Percentiles rank a stretch among this genome's conserved stretches.
These are phyloP conservation scores for Conidiobolus incongruus DNA, from an alignment of 371 early-diverging fungal genomes.

Conservation along the genomic window DNA sequence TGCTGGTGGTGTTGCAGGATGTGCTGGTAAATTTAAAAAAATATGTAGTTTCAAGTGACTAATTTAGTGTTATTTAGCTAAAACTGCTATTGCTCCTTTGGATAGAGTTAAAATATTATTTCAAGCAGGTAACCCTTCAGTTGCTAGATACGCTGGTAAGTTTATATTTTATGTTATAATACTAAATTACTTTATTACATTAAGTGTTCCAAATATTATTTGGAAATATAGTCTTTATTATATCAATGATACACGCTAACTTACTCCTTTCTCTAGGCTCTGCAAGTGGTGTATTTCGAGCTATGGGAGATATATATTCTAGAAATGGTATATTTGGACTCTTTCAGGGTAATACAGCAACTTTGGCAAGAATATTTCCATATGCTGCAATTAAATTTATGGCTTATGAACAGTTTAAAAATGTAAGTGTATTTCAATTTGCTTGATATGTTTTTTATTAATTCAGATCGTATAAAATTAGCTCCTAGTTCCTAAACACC, in stretches of 20 bases:
- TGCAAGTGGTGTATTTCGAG: slow-evolving; percentile 66
- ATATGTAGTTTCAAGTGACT: background rate
- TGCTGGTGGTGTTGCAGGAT: slow-evolving; percentile 50
- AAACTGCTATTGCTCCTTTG: slow-evolving; percentile 82
- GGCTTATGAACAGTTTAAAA: slow-evolving; percentile 71
- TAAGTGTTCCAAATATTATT: background rate
- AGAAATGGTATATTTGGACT: slow-evolving; percentile 54
- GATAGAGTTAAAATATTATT: slow-evolving; percentile 96
- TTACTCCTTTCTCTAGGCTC: slow-evolving; percentile 27
- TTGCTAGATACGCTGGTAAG: slow-evolving; percentile 58
- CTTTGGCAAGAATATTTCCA: slow-evolving; percentile 80
- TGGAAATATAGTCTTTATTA: background rate
- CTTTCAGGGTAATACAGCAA: slow-evolving; percentile 88
- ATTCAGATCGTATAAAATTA: no score
- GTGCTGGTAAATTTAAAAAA: slow-evolving; percentile 16
- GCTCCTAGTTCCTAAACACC: slow-evolving; percentile 43
- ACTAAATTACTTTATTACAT: background rate
- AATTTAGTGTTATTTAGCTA: slow-evolving; percentile 29
- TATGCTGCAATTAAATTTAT: slow-evolving; percentile 93
- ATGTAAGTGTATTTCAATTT: slow-evolving; percentile 15
- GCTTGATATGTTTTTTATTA: no score
- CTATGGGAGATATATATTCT: slow-evolving; percentile 43
- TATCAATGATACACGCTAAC: background rate
- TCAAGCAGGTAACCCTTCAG: slow-evolving; percentile 75
- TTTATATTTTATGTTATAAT: background rate